Base-by-base conservation (phyloP, 805 yeast genomes). In the Candida dendrica region DNA sequence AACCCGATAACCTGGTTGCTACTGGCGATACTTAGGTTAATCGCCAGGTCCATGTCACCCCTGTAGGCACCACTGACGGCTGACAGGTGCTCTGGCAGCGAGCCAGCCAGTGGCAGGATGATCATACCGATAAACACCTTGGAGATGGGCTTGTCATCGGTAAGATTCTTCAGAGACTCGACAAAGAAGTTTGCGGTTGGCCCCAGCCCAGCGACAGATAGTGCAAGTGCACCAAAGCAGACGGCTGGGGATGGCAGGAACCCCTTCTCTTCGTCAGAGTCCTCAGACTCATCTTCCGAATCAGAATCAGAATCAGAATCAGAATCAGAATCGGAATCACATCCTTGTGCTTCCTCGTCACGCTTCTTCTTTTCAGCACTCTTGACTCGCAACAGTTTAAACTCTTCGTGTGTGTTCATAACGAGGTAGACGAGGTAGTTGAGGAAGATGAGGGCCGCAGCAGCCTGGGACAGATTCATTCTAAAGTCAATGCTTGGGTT, bases 111-210 rank as follows among this genome's bases (percentile, higher is more conserved):
- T 31, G 55, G 56, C 16, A 52, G 16, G 36, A 52, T 49, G 38
- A 50, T 52, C 32, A 50, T 38, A 33, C 56, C 56, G 32, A 52
- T 45, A 38, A 52, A 52, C 4, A 47, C 50, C 36, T 47, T 49
- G 24, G 55, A 52, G 16, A 52, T 52, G n/a, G 47, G 40, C 3
- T 48, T 46, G 29, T 44, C 46, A 24, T 51, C 56, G 2, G 54
- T 51, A 10, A 51, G 16, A 4, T 46, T 45, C 31, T 51, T 50
- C 36, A 51, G 38, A 1, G 56, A 45, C 37, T 51, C 56, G 14
- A 51, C 53, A 39, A 51, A 51, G 42, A 50, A 50, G 37, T 51
- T 47, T 19, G 56, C 52, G 34, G 43, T 37, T 18, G 56, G 54
- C 17, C 52, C 53, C 7, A 50, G 33, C 10, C 53, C 53, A 8